These are phyloP conservation scores for Dunaliella sp. DNA, from an alignment of 139 green algal species.

Conservation along the genomic window DNA sequence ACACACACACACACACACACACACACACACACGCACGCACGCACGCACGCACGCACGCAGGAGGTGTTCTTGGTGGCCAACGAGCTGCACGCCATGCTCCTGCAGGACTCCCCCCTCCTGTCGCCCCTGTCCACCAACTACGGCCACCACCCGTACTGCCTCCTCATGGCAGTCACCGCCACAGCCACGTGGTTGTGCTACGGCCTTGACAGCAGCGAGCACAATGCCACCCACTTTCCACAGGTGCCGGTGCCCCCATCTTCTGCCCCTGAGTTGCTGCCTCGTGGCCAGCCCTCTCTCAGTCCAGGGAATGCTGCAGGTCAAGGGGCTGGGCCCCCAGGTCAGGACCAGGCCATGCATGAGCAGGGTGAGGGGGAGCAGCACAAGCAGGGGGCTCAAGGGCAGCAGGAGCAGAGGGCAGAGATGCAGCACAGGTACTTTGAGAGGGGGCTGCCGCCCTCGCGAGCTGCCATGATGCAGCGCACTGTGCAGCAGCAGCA, in stretches of 20 bases:
- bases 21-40: not conserved
- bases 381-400: no score
- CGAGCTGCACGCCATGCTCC: slow-evolving; percentile 3
- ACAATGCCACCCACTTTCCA: not conserved
- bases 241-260: not conserved
- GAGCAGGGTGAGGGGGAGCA: not conserved
- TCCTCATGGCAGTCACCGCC: not conserved
- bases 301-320: not conserved
- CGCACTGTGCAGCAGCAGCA: not conserved
- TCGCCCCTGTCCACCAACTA: not conserved
- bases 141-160: slow-evolving; percentile 9
- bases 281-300: not conserved
- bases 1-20: not conserved
- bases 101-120: slow-evolving; percentile 4
- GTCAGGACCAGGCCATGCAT: not conserved
- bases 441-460: not conserved
- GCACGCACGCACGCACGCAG: not conserved
- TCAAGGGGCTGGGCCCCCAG: not conserved
- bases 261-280: not conserved
- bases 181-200: not conserved
- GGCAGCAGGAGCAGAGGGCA: no score
- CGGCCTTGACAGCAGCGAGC: not conserved
- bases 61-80: not conserved
- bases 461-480: slow-evolving; percentile 7
- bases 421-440: not conserved